Evolutionary conservation across 768 basidiomycete species (phyloP), one percentile per base, ranked within the genome.

Genomic region (Lyophyllum shimeji): DNA sequence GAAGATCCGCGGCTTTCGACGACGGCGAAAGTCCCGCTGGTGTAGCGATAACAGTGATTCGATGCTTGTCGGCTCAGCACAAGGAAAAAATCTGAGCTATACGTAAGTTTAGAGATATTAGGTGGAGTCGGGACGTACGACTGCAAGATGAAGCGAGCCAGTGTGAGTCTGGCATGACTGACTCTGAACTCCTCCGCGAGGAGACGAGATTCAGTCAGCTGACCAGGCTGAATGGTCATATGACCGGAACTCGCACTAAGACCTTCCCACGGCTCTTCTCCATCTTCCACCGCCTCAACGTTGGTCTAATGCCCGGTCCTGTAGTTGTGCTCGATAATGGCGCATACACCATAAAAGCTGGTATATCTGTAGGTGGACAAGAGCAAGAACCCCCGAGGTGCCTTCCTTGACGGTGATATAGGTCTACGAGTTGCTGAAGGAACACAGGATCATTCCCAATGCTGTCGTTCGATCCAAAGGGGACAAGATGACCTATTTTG

Each of bases 301-400:
- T 37, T 17, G 8, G 15, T 37, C 34, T 17, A 31, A 63, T 64
- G 61, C 49, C 58, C 47, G 31, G 49, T 48, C 52, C 66, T 12
- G 75, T 86, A 24, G 73, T 95, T 52, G 76, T 95, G 13, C 77
- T 96, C 44, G 95, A 98, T 69, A 98, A 96, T 67, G 95, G 95
- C 39, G 95, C 85, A 9, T 84, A 81, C 33, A 83, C 83, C 3
- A 86, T 96, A 69, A 98, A 97, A 67, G 82, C 82, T 25, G 90
- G 92, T 1, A 56, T 85, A 23, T 76, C 75, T 42, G 70, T 66
- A 46, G 69, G 63, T 31, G 60, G 62, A 13, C 58, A 66, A 33
- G 60, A 63, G 12, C 58, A 66, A 55, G 66, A 63, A 24, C 65
- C 51, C 33, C 63, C 69, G 50, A 65, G 66, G 71, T 76, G 56